Evolutionary conservation across 768 basidiomycete genomes (phyloP).

Genomic region (Lepiota subincarnata): DNA sequence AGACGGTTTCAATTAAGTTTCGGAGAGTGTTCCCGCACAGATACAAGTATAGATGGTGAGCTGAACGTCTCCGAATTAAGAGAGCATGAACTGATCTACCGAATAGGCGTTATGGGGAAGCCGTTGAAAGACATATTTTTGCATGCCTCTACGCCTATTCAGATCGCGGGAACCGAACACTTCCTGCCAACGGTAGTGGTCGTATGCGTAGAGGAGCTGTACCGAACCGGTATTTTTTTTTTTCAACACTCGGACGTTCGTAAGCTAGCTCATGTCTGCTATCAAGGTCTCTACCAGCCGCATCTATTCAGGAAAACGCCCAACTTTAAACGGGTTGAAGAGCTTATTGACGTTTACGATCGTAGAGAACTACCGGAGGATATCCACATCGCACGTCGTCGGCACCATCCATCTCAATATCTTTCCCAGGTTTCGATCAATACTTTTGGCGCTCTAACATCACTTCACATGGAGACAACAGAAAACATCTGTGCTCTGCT

Average conservation of each 20-base stretch:
- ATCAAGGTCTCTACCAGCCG: conserved; percentile 29
- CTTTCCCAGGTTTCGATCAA: not conserved
- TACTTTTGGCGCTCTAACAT: conserved; percentile 25
- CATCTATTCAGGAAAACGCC: conserved; percentile 30
- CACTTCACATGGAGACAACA: conserved; percentile 32
- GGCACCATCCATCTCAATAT: conserved; percentile 2
- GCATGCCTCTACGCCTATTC: not conserved
- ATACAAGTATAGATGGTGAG: conserved; percentile 2
- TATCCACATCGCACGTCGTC: conserved; percentile 19
- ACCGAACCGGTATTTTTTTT: conserved; percentile 34
- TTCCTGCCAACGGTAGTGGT: conserved; percentile 37
- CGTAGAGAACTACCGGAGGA: conserved; percentile 21
- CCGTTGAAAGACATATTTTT: not conserved
- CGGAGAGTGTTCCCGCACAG: not conserved
- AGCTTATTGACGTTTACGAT: conserved; percentile 36
- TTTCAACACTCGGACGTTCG: not conserved
- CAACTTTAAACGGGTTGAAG: conserved; percentile 30
- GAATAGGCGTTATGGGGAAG: conserved; percentile 5
- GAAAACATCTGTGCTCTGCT: conserved; percentile 39
- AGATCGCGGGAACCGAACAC: conserved; percentile 26
- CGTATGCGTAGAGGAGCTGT: conserved; percentile 39
- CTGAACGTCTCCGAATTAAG: no score
- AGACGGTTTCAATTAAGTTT: not conserved
- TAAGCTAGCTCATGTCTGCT: not conserved
- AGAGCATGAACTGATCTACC: not conserved